Base-by-base conservation (phyloP, 1,284 basidiomycete species). In the Mycena sp. region DNA sequence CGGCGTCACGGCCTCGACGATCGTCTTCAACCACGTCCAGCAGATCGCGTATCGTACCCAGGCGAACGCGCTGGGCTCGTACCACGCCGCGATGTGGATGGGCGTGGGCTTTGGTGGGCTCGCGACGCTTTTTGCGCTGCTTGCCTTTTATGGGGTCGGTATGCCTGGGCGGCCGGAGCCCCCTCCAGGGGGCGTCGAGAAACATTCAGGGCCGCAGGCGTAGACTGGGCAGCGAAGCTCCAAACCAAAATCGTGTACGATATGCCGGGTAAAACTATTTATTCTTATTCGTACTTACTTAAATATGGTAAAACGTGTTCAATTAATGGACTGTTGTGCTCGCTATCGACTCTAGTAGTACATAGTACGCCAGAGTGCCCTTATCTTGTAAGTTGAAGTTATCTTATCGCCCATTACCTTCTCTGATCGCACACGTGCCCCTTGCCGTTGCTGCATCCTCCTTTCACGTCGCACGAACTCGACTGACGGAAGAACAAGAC, bases 1-100 rank as follows among this genome's bases (percentile, higher is more conserved):
- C 52, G 94, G 94, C 10, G 84, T 95, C 18, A 91, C 94, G 18
- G 85, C 95, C 44, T 88, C 91, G 2, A 93, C 93, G 5, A 91
- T 95, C 65, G 90, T 94, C 34, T 91, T 89, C 79, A 86, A 93
- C 76, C 79, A 82, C 6, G 85, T 88, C 18, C 80, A 86, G 50
- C 7, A 73, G 64, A 34, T 74, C 76, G 39, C 75, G 82, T 54
- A 80, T 82, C 18, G 74, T 61, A n/a, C 75, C 66, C 39, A 66
- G 80, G 41, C 83, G 81, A 9, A 80, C 84, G 52, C 85, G 68
- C 81, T 93, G 22, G 65, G 76, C 9, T 88, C 87, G 46, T 94
- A 92, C 76, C 82, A 84, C 55, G 85, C 86, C 20, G 91, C 92
- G 20, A 88, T 91, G 75, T 94, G 91, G 91, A 85, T 86, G 0